Percentiles rank a stretch among this genome's conserved stretches.
Evolutionary conservation across 2,329 filamentous ascomycete genomes (phyloP).

Genomic region (Colletotrichum tabaci): DNA sequence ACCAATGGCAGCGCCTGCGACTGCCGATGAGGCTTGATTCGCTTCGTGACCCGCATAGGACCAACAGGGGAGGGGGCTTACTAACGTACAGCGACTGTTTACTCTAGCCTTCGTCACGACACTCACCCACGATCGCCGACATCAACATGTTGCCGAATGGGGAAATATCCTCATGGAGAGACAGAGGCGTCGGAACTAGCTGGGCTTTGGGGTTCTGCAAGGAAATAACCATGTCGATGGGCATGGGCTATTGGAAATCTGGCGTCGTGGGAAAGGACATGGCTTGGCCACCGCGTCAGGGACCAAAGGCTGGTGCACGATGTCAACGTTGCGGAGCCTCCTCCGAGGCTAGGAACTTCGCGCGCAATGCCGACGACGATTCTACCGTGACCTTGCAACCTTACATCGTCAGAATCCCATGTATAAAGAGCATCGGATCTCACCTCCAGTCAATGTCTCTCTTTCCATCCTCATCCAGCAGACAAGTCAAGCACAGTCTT

Average conservation of each 20-base stretch:
- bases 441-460: neutral
- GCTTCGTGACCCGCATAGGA: neutral
- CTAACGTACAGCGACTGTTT: constrained; percentile 18
- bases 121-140: neutral
- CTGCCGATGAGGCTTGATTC: constrained; percentile 5
- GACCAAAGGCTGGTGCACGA: neutral
- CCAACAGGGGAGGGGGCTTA: constrained; percentile 24
- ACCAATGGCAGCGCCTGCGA: constrained; percentile 15
- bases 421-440: constrained; percentile 22
- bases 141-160: constrained; percentile 13
- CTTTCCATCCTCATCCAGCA: constrained; percentile 36
- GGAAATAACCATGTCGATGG: neutral
- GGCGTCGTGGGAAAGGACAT: neutral
- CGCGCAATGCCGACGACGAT: neutral
- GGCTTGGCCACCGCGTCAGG: neutral
- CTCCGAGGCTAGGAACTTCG: neutral
- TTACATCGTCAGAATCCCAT: neutral
- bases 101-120: constrained; percentile 16
- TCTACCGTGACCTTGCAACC: neutral
- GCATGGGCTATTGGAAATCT: neutral
- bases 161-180: constrained; percentile 14
- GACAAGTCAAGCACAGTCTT: constrained; percentile 28
- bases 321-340: constrained; percentile 6
- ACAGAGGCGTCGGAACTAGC: neutral
- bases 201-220: neutral